Conservation (phyloP, 768 basidiomycete genomes). For the Leccinum variicolor region DNA sequence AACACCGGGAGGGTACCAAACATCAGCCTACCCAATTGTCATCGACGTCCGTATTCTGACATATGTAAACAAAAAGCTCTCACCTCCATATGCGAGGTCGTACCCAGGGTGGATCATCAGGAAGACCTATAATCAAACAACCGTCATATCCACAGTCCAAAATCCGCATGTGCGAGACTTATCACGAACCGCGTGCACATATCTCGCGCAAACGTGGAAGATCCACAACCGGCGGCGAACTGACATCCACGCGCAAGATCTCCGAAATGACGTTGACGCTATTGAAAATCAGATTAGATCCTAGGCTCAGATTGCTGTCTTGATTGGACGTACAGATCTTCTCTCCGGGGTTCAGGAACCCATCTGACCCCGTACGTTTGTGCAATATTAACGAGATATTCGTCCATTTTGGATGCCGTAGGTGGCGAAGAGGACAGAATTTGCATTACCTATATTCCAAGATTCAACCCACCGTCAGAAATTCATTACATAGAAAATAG, state of each 20-base stretch:
- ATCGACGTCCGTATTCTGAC: constrained; percentile 4
- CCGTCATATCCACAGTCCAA: neutral
- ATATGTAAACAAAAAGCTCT: constrained; percentile 17
- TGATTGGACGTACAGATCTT: constrained; percentile 51
- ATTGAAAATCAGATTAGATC: neutral
- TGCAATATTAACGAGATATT: constrained; percentile 53
- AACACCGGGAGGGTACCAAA: constrained; percentile 57
- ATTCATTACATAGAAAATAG: neutral
- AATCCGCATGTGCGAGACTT: neutral
- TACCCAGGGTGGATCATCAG: constrained; percentile 72
- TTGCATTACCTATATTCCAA: constrained; percentile 42
- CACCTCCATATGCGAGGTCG: constrained; percentile 78
- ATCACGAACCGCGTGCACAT: constrained; percentile 55
- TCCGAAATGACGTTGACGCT: constrained; percentile 60
- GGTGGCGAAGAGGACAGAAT: constrained; percentile 52
- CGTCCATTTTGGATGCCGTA: constrained; percentile 53
- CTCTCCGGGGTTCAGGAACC: constrained; percentile 56
- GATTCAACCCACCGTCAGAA: neutral
- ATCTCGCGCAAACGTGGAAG: constrained; percentile 51
- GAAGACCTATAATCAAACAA: constrained; percentile 49
- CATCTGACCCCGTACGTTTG: constrained; percentile 53
- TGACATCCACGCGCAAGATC: constrained; percentile 45
- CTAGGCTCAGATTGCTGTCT: neutral
- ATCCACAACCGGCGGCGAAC: constrained; percentile 50
- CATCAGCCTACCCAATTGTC: constrained; percentile 43